Percentiles rank a stretch among this genome's conserved stretches.
Evolutionary conservation across 2,329 filamentous ascomycete genomes (phyloP).

Genomic region (Trichoderma sp.): DNA sequence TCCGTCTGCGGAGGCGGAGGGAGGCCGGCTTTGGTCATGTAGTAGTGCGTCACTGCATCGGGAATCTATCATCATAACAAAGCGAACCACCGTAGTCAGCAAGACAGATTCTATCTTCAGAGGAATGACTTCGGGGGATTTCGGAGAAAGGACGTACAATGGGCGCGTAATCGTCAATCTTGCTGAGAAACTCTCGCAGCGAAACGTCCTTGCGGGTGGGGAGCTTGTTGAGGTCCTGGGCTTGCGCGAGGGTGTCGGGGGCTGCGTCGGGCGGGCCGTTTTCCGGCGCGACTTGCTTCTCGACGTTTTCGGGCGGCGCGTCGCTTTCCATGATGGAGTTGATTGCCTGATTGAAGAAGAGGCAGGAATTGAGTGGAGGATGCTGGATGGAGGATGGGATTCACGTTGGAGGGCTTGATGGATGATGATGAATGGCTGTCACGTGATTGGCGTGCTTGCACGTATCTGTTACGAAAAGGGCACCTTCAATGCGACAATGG

Average conservation of each 20-base stretch:
- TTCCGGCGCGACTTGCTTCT: slow-evolving; percentile 37
- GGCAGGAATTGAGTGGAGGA: background rate
- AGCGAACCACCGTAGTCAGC: background rate
- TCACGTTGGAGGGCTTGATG: background rate
- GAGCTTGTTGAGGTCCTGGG: slow-evolving; percentile 60
- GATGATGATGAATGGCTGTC: background rate
- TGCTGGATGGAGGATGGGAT: background rate
- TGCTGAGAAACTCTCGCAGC: slow-evolving; percentile 85
- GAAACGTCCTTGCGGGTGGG: slow-evolving; percentile 89
- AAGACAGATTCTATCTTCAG: background rate
- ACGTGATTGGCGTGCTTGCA: slow-evolving; percentile 15
- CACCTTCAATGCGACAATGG: background rate
- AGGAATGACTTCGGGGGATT: too few relatives aligned
- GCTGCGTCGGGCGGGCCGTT: slow-evolving; percentile 37
- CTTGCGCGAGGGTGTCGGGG: slow-evolving; percentile 50
- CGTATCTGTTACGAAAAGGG: background rate
- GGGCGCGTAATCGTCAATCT: slow-evolving; percentile 98
- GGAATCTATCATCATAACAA: slow-evolving; percentile 68
- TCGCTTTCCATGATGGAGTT: slow-evolving; percentile 41
- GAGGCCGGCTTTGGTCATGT: slow-evolving; percentile 92
- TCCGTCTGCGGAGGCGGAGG: slow-evolving; percentile 91
- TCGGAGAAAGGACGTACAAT: slow-evolving; percentile 69
- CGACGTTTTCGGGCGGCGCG: slow-evolving; percentile 39
- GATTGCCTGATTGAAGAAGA: background rate
- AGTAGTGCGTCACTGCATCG: slow-evolving; percentile 96